A percentile compares a stretch with the other conserved stretches of the same genome.
Conservation (phyloP, 768 basidiomycete species). For the Mycena amicta region DNA sequence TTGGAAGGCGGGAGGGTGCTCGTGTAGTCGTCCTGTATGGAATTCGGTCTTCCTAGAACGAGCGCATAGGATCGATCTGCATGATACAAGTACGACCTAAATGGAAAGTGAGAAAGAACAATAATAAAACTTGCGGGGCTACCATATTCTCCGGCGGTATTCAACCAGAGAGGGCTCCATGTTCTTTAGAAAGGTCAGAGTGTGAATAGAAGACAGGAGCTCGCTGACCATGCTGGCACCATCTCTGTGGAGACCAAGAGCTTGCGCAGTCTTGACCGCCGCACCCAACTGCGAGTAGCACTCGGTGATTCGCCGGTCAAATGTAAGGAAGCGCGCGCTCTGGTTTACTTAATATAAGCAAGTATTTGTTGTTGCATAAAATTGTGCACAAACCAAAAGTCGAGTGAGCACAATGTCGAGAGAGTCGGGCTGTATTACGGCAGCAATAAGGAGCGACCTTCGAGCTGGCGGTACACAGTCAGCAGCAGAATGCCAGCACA, state of each 20-base stretch:
- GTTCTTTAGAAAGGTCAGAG: conserved; percentile 44
- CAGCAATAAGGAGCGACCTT: conserved; percentile 84
- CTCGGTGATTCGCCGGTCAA: conserved; percentile 88
- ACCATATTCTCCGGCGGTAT: conserved; percentile 91
- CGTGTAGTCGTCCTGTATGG: conserved; percentile 88
- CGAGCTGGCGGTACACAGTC: conserved; percentile 56
- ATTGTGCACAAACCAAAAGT: conserved; percentile 67
- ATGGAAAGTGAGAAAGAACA: conserved; percentile 2
- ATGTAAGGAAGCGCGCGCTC: conserved; percentile 62
- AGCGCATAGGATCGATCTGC: conserved; percentile 92
- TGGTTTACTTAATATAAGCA: conserved; percentile 22
- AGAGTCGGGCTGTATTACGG: conserved; percentile 91
- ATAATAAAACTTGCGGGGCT: conserved; percentile 16
- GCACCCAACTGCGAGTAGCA: conserved; percentile 97
- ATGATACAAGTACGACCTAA: conserved; percentile 88
- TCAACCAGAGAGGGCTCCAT: conserved; percentile 79
- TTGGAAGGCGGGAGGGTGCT: conserved; percentile 80
- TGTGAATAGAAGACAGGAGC: not conserved
- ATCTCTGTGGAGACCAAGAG: conserved; percentile 90
- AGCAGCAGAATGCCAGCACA: conserved; percentile 11
- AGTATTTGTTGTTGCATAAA: conserved; percentile 46
- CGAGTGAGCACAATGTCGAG: conserved; percentile 90
- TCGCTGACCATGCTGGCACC: conserved; percentile 72
- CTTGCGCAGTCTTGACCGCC: conserved; percentile 90
- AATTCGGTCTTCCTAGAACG: conserved; percentile 86